Evolutionary conservation across 1,139 yeast species (phyloP).

Genomic region (Sugiyamaella xylanicola): DNA sequence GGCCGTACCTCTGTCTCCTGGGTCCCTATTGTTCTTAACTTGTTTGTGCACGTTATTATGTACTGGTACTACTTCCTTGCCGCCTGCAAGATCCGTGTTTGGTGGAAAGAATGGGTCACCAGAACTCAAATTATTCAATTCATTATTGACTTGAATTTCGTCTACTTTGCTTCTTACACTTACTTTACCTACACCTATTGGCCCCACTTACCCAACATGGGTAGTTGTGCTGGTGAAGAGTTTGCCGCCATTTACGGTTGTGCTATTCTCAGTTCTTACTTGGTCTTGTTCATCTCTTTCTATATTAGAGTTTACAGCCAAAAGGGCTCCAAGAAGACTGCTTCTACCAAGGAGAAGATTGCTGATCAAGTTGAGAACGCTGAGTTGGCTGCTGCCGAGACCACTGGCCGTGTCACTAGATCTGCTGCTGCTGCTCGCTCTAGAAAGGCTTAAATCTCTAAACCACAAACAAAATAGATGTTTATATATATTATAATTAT

Average conservation of each 20-base stretch:
- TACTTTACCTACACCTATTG: constrained; percentile 47
- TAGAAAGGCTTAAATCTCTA: constrained; percentile 22
- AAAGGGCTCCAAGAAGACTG: constrained; percentile 30
- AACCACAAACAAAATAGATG: constrained; percentile 4
- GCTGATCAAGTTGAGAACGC: constrained; percentile 22
- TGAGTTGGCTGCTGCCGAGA: constrained; percentile 11
- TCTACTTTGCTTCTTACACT: constrained; percentile 85
- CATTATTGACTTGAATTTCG: constrained; percentile 82
- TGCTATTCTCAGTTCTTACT: constrained; percentile 83
- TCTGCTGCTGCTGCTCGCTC: constrained; percentile 24
- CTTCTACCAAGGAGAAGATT: constrained; percentile 23
- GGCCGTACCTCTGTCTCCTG: constrained; percentile 90
- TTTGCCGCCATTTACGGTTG: constrained; percentile 92
- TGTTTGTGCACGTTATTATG: constrained; percentile 95
- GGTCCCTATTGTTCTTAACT: constrained; percentile 89
- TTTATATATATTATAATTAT: constrained; percentile 2
- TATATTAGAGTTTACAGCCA: constrained; percentile 76
- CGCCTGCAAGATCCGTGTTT: constrained; percentile 91
- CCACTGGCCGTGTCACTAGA: constrained; percentile 21
- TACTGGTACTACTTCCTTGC: constrained; percentile 96
- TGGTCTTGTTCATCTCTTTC: constrained; percentile 89
- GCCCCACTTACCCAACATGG: constrained; percentile 71
- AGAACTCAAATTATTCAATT: constrained; percentile 95
- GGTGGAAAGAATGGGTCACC: constrained; percentile 99
- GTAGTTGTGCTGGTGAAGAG: constrained; percentile 90